phyloP scores from a whole-genome alignment of 495 filamentous ascomycete genomes.

The Penicillium bialowiezense region DNA sequence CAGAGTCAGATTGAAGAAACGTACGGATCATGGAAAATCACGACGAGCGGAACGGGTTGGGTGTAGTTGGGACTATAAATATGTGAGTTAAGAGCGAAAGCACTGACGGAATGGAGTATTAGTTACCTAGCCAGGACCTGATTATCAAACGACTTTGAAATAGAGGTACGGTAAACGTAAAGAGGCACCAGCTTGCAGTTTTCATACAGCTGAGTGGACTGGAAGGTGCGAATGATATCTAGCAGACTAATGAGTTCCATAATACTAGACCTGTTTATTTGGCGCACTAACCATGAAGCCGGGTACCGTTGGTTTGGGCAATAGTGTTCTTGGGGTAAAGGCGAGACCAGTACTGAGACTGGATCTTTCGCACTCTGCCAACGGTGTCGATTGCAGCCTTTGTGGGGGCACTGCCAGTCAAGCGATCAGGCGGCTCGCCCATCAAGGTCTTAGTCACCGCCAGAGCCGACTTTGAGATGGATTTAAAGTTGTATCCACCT shows the following conservation, averaged over 20 bases:
- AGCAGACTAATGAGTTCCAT: slow-evolving; percentile 4
- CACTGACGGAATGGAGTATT: neutral
- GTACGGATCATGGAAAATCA: slow-evolving; percentile 83
- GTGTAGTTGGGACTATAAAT: slow-evolving; percentile 50
- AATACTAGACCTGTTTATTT: neutral
- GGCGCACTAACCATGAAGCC: slow-evolving; percentile 50
- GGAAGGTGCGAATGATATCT: slow-evolving; percentile 74
- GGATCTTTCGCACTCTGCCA: slow-evolving; percentile 51
- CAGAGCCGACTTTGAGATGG: slow-evolving; percentile 87
- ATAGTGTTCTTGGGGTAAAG: slow-evolving; percentile 49
- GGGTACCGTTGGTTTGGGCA: slow-evolving; percentile 37
- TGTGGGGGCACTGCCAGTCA: slow-evolving; percentile 49
- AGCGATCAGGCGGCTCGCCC: slow-evolving; percentile 83
- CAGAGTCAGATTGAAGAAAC: slow-evolving; percentile 21
- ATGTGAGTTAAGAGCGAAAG: neutral
- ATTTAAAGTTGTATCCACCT: slow-evolving; percentile 91
- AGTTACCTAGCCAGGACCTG: slow-evolving; percentile 81
- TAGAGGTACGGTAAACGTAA: slow-evolving; percentile 63
- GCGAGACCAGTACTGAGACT: slow-evolving; percentile 58
- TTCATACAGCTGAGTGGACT: slow-evolving; percentile 64
- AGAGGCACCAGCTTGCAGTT: slow-evolving; percentile 73
- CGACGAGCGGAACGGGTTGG: slow-evolving; percentile 55
- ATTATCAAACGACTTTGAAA: slow-evolving; percentile 79
- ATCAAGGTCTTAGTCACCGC: slow-evolving; percentile 90
- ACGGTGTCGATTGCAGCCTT: slow-evolving; percentile 46